Conservation (phyloP, 768 basidiomycete species). For the Tubosaeta sp. region DNA sequence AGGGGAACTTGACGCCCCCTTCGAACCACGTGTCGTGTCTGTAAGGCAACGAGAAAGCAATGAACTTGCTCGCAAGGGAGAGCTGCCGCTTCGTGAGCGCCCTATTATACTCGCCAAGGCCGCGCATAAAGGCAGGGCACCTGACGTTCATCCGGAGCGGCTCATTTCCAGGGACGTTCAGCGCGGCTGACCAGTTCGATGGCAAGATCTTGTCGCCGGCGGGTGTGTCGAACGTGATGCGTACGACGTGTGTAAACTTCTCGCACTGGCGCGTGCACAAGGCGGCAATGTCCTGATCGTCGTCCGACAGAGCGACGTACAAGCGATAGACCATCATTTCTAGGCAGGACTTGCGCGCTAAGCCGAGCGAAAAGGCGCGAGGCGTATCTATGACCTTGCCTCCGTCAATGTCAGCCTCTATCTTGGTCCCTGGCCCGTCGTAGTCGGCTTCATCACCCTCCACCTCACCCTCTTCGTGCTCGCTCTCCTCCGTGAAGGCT, state of each 20-base stretch:
- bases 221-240: background rate
- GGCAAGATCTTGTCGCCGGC: background rate
- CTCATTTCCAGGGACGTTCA: background rate
- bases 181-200: background rate
- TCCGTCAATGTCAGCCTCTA: no score
- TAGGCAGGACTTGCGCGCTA: background rate
- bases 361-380: background rate
- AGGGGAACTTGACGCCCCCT: background rate
- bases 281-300: slow-evolving; percentile 1
- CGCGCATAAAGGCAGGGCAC: slow-evolving; percentile 1
- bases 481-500: background rate
- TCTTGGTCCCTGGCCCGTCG: background rate
- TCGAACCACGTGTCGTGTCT: background rate
- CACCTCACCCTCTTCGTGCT: background rate
- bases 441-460: no score
- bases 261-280: background rate
- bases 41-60: background rate
- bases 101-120: background rate
- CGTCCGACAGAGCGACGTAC: slow-evolving; percentile 3
- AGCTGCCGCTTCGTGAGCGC: slow-evolving; percentile 1
- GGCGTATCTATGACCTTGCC: background rate
- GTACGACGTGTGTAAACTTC: slow-evolving; percentile 2
- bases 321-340: background rate
- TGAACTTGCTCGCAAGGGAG: background rate
- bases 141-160: background rate